Conservation (phyloP, 2,329 filamentous ascomycete species). For the Colletotrichum sublineola region DNA sequence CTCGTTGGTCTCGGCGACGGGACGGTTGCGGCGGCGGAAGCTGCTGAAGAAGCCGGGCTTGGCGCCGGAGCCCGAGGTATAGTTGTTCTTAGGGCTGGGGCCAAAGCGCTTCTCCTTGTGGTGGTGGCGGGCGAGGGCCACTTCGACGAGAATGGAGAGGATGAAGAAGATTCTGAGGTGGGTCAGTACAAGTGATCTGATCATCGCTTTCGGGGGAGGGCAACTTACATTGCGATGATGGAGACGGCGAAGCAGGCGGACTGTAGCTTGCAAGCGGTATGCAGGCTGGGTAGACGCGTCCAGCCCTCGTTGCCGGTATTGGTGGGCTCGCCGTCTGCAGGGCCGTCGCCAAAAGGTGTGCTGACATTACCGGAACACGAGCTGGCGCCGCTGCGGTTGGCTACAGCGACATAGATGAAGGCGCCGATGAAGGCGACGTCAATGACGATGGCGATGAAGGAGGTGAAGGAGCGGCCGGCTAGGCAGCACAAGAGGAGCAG, state of each 20-base stretch:
- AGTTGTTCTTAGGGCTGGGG: constrained; percentile 62
- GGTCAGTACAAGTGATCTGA: constrained; percentile 1
- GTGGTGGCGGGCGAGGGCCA: constrained; percentile 77
- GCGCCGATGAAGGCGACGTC: constrained; percentile 81
- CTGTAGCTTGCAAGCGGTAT: constrained; percentile 78
- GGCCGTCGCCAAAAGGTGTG: constrained; percentile 78
- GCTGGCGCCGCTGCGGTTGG: constrained; percentile 77
- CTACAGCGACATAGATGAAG: constrained; percentile 85
- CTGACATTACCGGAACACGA: constrained; percentile 72
- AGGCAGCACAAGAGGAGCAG: constrained; percentile 83
- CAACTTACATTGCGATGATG: constrained; percentile 78
- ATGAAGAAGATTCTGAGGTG: constrained; percentile 77
- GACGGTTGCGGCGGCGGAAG: constrained; percentile 51
- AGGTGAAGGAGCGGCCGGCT: constrained; percentile 80
- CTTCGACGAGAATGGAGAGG: constrained; percentile 76
- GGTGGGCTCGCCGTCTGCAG: constrained; percentile 62
- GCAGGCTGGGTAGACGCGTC: constrained; percentile 61
- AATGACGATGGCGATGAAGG: constrained; percentile 79
- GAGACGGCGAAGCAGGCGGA: constrained; percentile 82
- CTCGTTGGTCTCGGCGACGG: constrained; percentile 47
- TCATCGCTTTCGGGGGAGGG: too few relatives aligned
- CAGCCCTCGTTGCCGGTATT: constrained; percentile 64
- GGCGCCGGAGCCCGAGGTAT: constrained; percentile 68
- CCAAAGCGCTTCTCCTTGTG: constrained; percentile 81
- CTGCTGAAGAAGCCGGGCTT: constrained; percentile 51